A percentile compares a stretch with the other conserved stretches of the same genome.
These are phyloP conservation scores for Phaseolus lunatus DNA, from an alignment of 306 rosid species.

Conservation along the genomic window DNA sequence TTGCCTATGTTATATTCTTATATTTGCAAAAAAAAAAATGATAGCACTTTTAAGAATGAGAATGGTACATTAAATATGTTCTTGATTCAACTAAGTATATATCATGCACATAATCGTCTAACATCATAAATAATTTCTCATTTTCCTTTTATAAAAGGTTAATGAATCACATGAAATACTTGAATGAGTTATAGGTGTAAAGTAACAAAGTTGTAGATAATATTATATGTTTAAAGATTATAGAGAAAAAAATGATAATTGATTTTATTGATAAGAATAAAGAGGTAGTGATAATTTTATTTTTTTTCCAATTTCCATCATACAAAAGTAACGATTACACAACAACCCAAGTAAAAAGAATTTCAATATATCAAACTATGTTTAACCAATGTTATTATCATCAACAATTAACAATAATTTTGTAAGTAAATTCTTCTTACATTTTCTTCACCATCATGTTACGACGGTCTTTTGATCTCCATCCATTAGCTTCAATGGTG, in stretches of 20 bases:
- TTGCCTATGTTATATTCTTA: too few relatives aligned
- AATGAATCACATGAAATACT: too few relatives aligned
- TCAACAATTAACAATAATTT: not conserved
- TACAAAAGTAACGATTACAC: not conserved
- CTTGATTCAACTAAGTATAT: not conserved
- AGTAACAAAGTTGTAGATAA: too few relatives aligned
- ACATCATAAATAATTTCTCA: not conserved
- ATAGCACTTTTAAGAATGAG: not conserved
- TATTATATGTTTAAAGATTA: too few relatives aligned
- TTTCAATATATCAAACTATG: not conserved
- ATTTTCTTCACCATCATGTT: slow-evolving; percentile 9
- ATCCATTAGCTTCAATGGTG: not conserved
- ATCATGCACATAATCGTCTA: not conserved
- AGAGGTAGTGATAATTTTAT: too few relatives aligned
- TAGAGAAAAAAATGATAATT: too few relatives aligned
- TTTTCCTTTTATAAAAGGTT: too few relatives aligned
- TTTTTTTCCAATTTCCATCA: not conserved
- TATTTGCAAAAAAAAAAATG: not conserved
- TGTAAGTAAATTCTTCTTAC: slow-evolving; percentile 22
- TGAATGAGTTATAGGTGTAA: too few relatives aligned
- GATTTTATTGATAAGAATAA: too few relatives aligned
- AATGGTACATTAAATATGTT: not conserved
- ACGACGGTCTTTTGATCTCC: slow-evolving; percentile 31
- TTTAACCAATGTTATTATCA: not conserved
- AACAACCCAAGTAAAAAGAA: not conserved